Conservation (phyloP, 306 rosid genomes). For the Senna tora region DNA sequence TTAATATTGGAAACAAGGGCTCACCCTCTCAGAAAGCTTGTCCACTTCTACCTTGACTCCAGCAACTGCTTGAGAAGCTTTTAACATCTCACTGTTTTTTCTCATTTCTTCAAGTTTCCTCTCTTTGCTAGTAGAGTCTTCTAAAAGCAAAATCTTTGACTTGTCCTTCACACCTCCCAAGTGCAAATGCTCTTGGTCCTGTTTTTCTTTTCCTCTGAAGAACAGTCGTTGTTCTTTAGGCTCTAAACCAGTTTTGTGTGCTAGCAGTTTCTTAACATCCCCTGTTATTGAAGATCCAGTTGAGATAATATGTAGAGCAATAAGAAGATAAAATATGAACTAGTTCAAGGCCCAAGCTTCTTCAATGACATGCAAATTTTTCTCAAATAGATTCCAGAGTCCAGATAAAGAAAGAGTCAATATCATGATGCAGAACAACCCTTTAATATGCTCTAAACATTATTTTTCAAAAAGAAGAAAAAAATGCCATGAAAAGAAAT, state of each 20-base stretch:
- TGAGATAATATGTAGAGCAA: conserved; percentile 34
- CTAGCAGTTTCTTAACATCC: conserved; percentile 66
- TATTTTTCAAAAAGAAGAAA: neutral
- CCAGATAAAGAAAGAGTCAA: conserved; percentile 23
- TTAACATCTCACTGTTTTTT: conserved; percentile 50
- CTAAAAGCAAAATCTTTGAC: conserved; percentile 74
- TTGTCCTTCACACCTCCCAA: conserved; percentile 78
- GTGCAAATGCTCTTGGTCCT: conserved; percentile 66
- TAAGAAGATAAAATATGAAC: conserved; percentile 15
- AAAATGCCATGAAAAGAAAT: conserved; percentile 7
- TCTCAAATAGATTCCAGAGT: conserved; percentile 24
- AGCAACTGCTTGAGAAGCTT: conserved; percentile 66
- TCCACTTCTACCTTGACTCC: conserved; percentile 75
- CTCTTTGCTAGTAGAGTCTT: conserved; percentile 55
- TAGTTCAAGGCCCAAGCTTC: conserved; percentile 9
- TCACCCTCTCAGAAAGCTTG: conserved; percentile 75
- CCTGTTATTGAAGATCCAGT: conserved; percentile 50
- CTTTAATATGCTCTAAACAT: neutral
- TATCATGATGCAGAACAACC: neutral
- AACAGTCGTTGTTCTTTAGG: conserved; percentile 71
- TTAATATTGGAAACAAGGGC: conserved; percentile 2
- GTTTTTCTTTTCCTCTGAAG: conserved; percentile 75
- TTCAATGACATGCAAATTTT: neutral
- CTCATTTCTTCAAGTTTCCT: conserved; percentile 57
- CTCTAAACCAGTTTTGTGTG: conserved; percentile 66